phyloP scores from a whole-genome alignment of 352 stramenopile species.

The Phytophthora cryptogea region DNA sequence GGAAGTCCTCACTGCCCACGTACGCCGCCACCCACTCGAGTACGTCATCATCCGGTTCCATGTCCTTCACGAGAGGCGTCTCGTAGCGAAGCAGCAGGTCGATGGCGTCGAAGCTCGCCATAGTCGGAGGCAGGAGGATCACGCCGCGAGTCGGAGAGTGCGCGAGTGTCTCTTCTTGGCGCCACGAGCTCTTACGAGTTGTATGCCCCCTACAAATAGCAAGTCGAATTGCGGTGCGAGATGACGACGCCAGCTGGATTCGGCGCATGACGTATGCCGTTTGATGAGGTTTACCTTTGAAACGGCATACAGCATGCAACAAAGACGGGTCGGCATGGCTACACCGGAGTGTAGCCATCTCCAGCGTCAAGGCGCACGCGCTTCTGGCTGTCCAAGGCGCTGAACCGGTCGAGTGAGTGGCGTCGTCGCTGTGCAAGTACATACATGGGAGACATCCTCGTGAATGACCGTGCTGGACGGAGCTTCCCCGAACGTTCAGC shows the following conservation, averaged over 20 bases:
- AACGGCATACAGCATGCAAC: constrained; percentile 7
- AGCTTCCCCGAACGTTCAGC: background rate
- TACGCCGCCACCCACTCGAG: constrained; percentile 82
- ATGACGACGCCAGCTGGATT: constrained; percentile 25
- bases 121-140: constrained; percentile 4
- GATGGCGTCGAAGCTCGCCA: constrained; percentile 77
- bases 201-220: constrained; percentile 21
- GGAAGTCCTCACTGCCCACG: constrained; percentile 74
- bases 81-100: constrained; percentile 80
- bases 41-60: constrained; percentile 79
- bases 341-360: background rate
- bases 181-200: constrained; percentile 7
- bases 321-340: background rate
- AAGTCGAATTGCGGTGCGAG: constrained; percentile 18
- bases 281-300: background rate
- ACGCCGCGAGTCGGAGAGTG: constrained; percentile 12
- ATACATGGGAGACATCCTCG: no score
- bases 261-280: constrained; percentile 1
- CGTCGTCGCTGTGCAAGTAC: no score
- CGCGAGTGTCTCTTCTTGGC: constrained; percentile 27
- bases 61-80: constrained; percentile 82
- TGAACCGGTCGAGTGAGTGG: background rate
- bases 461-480: background rate
- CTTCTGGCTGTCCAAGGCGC: background rate
- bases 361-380: background rate